Conservation (phyloP, 2,329 filamentous ascomycete genomes). For the Monosporascus sp. region DNA sequence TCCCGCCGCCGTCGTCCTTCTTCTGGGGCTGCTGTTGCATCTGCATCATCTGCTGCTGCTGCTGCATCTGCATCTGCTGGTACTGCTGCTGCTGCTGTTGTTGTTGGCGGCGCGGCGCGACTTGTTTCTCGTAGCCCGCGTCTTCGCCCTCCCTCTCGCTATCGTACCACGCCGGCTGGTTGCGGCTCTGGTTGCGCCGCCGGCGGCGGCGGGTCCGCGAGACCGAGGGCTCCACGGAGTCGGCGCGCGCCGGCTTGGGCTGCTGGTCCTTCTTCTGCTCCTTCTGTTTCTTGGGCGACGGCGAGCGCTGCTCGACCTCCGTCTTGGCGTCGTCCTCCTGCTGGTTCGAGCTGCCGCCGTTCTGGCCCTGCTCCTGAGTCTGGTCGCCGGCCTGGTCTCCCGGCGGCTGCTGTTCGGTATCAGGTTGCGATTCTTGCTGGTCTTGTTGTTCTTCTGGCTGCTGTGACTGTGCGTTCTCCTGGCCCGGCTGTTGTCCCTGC, state of each 20-base stretch:
- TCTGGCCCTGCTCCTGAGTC: conserved; percentile 6
- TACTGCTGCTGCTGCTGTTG: conserved; percentile 13
- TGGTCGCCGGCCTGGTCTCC: conserved; percentile 2
- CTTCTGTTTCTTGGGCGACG: conserved; percentile 37
- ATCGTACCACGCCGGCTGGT: conserved; percentile 23
- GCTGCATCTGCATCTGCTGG: conserved; percentile 11
- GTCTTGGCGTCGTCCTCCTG: conserved; percentile 9
- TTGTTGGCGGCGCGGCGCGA: conserved; percentile 17
- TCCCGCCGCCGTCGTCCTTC: conserved; percentile 34
- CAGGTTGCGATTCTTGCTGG: conserved; percentile 2
- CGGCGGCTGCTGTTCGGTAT: conserved; percentile 5
- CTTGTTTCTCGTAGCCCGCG: conserved; percentile 19
- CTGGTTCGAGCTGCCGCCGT: neutral
- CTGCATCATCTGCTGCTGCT: conserved; percentile 11
- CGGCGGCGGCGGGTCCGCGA: conserved; percentile 18
- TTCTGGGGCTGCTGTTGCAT: conserved; percentile 16
- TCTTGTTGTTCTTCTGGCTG: conserved; percentile 2
- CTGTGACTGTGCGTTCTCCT: neutral
- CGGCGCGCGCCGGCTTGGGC: conserved; percentile 15
- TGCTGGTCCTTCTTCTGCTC: conserved; percentile 16
- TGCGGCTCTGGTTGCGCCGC: conserved; percentile 12
- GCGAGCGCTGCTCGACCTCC: conserved; percentile 10
- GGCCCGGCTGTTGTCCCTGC: conserved; percentile 2
- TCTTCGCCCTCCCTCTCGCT: conserved; percentile 19
- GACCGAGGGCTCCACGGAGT: conserved; percentile 21